Evolutionary conservation across 2,329 filamentous ascomycete species (phyloP).

Genomic region (Macrophomina phaseolina): DNA sequence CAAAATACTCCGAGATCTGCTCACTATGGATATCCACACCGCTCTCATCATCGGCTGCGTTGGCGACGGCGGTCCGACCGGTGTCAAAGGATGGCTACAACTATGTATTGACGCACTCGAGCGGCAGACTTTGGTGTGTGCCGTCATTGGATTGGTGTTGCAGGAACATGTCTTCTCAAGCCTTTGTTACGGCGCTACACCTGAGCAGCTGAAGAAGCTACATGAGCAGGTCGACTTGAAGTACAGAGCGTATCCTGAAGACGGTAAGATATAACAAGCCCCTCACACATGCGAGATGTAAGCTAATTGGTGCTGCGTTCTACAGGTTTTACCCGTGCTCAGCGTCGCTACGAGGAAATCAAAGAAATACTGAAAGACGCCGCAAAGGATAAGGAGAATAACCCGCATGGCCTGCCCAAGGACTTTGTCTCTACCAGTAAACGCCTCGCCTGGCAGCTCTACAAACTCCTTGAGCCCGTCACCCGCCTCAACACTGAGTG

Average conservation of each 20-base stretch:
- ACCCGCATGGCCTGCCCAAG: background rate
- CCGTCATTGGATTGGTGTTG: conserved; percentile 14
- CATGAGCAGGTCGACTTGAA: conserved; percentile 5
- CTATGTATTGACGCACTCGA: background rate
- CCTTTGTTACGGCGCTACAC: conserved; percentile 14
- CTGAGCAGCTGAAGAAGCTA: background rate
- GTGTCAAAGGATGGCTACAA: background rate
- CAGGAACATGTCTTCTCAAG: conserved; percentile 25
- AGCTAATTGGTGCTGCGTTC: background rate
- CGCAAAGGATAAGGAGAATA: background rate
- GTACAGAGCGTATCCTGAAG: background rate
- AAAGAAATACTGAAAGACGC: background rate
- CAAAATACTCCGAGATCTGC: background rate
- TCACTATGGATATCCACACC: background rate
- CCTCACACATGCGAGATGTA: background rate
- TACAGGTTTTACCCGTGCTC: conserved; percentile 16
- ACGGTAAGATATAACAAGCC: conserved; percentile 9
- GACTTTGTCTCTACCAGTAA: background rate
- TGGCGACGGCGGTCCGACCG: background rate
- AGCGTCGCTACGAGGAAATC: background rate
- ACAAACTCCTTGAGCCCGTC: conserved; percentile 4
- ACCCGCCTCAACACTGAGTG: background rate
- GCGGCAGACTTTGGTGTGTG: conserved; percentile 8
- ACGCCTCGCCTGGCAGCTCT: conserved; percentile 18
- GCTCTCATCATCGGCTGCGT: conserved; percentile 8